These are phyloP conservation scores for Colletotrichum tropicicola DNA, from an alignment of 2,329 filamentous ascomycete species.

Conservation along the genomic window DNA sequence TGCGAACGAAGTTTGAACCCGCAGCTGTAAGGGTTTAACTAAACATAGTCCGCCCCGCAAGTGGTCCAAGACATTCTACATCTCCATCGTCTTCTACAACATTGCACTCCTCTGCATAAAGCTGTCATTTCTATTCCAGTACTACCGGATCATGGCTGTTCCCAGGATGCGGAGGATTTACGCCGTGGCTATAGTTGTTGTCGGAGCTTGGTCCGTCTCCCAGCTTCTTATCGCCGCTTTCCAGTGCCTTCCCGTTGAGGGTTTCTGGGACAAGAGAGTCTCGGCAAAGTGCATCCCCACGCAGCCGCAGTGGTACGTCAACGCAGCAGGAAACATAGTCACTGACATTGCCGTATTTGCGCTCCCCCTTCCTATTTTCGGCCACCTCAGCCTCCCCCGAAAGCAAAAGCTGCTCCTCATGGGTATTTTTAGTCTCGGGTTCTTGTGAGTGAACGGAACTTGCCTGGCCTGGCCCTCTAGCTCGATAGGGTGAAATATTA, in stretches of 20 bases:
- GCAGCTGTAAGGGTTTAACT: background rate
- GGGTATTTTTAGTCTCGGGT: constrained; percentile 38
- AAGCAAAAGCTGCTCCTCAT: constrained; percentile 36
- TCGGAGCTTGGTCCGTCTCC: constrained; percentile 38
- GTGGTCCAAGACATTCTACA: constrained; percentile 38
- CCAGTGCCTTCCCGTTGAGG: constrained; percentile 37
- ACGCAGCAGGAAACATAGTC: constrained; percentile 38
- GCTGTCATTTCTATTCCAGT: constrained; percentile 46
- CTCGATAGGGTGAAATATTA: background rate
- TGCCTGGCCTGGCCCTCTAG: background rate
- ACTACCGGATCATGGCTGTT: constrained; percentile 43
- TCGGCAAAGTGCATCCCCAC: constrained; percentile 33
- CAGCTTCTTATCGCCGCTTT: constrained; percentile 38
- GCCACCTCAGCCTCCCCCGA: constrained; percentile 33
- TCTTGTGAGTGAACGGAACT: constrained; percentile 35
- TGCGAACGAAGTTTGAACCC: background rate
- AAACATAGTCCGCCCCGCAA: background rate
- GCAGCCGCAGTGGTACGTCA: constrained; percentile 35
- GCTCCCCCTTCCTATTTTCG: constrained; percentile 37
- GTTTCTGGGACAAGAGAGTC: constrained; percentile 37
- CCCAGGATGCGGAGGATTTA: constrained; percentile 37
- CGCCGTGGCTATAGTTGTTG: constrained; percentile 35
- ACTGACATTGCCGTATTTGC: constrained; percentile 38
- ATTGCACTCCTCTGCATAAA: constrained; percentile 40
- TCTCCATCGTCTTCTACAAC: constrained; percentile 43